A percentile compares a stretch with the other conserved stretches of the same genome.
phyloP scores from a whole-genome alignment of 345 rosid genomes.

The Geranium brycei region DNA sequence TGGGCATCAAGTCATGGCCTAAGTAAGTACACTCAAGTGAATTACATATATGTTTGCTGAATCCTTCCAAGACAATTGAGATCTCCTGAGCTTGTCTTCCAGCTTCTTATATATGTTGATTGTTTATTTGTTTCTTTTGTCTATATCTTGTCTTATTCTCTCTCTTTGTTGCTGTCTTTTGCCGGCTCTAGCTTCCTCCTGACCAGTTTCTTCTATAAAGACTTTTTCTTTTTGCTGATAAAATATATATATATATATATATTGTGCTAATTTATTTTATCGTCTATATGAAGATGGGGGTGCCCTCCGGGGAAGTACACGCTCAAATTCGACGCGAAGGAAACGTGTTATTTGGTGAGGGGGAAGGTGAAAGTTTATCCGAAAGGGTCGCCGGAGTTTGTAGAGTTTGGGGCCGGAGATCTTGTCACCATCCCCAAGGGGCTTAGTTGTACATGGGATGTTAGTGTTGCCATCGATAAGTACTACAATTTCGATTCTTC shows the following conservation, averaged over 20 bases:
- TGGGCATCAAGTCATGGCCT: conserved; percentile 89
- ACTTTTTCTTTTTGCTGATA: too few relatives aligned
- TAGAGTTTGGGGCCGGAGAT: conserved; percentile 93
- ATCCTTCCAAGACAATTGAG: too few relatives aligned
- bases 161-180: neutral
- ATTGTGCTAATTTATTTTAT: neutral
- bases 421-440: conserved; percentile 76
- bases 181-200: neutral
- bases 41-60: neutral
- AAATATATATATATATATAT: too few relatives aligned
- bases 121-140: too few relatives aligned
- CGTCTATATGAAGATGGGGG: conserved; percentile 47
- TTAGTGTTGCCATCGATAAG: conserved; percentile 72
- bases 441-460: conserved; percentile 88
- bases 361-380: conserved; percentile 72
- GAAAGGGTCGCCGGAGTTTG: conserved; percentile 40
- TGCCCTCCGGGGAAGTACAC: conserved; percentile 81
- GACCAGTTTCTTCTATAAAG: too few relatives aligned
- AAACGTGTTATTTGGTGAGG: conserved; percentile 68
- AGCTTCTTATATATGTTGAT: too few relatives aligned
- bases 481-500: conserved; percentile 51
- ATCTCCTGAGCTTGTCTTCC: too few relatives aligned
- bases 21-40: conserved; percentile 34
- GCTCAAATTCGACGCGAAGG: conserved; percentile 84
- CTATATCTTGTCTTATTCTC: neutral